Percentiles rank a stretch among this genome's conserved stretches.
Conservation (phyloP, 768 basidiomycete species). For the Atractiella rhizophila region DNA sequence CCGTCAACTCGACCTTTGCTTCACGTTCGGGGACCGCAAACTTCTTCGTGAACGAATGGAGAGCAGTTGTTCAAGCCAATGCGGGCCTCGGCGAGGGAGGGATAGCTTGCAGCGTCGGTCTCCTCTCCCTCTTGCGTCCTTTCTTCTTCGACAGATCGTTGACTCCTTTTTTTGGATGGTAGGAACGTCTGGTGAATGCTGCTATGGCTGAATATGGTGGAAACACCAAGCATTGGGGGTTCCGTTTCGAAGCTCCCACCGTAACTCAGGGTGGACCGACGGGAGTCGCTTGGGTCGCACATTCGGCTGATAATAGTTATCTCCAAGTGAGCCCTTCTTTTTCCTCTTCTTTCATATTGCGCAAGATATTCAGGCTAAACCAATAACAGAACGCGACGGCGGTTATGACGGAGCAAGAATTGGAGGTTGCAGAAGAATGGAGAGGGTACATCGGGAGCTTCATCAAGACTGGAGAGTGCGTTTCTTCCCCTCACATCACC, state of each 20-base stretch:
- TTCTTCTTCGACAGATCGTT: no score
- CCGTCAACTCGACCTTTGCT: background rate
- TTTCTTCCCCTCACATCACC: background rate
- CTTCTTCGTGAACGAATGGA: background rate
- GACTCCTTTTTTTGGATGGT: no score
- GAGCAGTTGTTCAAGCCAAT: background rate
- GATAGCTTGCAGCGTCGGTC: no score
- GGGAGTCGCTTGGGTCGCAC: background rate
- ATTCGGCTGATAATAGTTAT: background rate
- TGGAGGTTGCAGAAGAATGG: conserved; percentile 2
- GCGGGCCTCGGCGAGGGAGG: no score
- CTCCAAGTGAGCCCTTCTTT: no score
- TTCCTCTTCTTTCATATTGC: no score
- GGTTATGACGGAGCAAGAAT: conserved; percentile 2
- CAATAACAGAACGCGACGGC: conserved; percentile 2
- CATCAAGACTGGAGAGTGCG: conserved; percentile 3
- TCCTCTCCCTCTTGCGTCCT: no score
- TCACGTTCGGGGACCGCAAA: background rate
- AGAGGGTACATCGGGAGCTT: conserved; percentile 3
- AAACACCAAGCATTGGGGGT: no score
- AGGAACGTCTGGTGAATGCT: no score
- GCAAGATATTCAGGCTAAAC: no score
- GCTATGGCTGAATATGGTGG: no score
- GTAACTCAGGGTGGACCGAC: background rate
- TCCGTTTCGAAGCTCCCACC: background rate